Percentiles rank a stretch among this genome's conserved stretches.
Evolutionary conservation across 2,329 filamentous ascomycete species (phyloP).

Genomic region (Colletotrichum sp.): DNA sequence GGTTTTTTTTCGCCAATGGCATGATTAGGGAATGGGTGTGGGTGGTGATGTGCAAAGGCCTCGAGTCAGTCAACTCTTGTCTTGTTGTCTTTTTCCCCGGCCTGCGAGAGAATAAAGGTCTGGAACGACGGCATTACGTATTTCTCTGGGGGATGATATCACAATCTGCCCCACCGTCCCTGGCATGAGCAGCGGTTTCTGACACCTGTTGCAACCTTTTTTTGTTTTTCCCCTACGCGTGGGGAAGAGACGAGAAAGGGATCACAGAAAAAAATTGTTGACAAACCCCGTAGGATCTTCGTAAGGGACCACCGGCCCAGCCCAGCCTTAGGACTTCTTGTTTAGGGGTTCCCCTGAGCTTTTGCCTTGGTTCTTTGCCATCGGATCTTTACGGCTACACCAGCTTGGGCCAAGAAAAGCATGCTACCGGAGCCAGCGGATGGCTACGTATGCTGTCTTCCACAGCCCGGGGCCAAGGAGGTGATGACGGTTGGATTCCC

Average conservation of each 20-base stretch:
- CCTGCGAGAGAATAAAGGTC: neutral
- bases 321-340: neutral
- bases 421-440: slow-evolving; percentile 8
- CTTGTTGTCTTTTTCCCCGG: neutral
- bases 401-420: neutral
- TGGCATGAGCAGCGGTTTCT: neutral
- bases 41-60: neutral
- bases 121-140: slow-evolving; percentile 20
- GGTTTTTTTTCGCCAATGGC: neutral
- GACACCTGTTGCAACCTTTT: neutral
- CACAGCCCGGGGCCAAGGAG: neutral
- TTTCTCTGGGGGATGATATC: slow-evolving; percentile 15
- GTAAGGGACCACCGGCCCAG: neutral
- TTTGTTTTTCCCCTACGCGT: neutral
- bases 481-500: neutral
- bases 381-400: neutral
- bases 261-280: neutral
- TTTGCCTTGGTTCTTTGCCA: neutral
- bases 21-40: neutral
- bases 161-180: slow-evolving; percentile 16
- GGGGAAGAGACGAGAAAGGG: neutral
- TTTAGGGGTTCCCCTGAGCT: neutral
- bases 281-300: neutral
- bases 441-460: neutral
- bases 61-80: neutral